Conservation (phyloP, 257 asterid genomes). For the Asclepias syriaca region DNA sequence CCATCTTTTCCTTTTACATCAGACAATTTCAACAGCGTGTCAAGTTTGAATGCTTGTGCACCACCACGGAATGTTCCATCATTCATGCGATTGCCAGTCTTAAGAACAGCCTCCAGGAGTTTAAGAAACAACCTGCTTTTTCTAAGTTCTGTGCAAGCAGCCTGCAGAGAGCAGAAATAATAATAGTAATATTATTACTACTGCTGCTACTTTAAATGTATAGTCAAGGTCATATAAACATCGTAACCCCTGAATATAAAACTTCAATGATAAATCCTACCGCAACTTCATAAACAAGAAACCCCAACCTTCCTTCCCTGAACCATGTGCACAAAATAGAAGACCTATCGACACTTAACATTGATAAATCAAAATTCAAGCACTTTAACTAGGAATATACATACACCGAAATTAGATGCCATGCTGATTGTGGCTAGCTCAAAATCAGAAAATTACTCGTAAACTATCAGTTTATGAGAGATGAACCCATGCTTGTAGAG, state of each 20-base stretch:
- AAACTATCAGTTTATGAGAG: not conserved
- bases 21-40: constrained; percentile 72
- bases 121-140: constrained; percentile 78
- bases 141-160: constrained; percentile 82
- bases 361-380: not conserved
- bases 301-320: not conserved
- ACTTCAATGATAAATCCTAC: too few relatives aligned
- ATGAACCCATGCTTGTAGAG: not conserved
- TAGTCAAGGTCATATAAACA: not conserved
- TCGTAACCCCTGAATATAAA: too few relatives aligned
- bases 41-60: constrained; percentile 95
- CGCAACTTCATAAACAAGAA: not conserved
- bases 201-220: too few relatives aligned
- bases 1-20: constrained; percentile 93
- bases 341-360: not conserved
- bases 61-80: constrained; percentile 93
- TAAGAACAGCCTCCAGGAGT: constrained; percentile 93
- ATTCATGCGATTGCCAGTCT: constrained; percentile 96
- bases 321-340: too few relatives aligned
- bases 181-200: too few relatives aligned
- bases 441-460: not conserved
- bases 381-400: not conserved
- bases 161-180: constrained; percentile 36
- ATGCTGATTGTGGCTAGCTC: not conserved
- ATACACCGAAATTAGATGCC: not conserved